These are phyloP conservation scores for Podochytrium sp. DNA, from an alignment of 192 early-diverging fungal genomes.

Conservation along the genomic window DNA sequence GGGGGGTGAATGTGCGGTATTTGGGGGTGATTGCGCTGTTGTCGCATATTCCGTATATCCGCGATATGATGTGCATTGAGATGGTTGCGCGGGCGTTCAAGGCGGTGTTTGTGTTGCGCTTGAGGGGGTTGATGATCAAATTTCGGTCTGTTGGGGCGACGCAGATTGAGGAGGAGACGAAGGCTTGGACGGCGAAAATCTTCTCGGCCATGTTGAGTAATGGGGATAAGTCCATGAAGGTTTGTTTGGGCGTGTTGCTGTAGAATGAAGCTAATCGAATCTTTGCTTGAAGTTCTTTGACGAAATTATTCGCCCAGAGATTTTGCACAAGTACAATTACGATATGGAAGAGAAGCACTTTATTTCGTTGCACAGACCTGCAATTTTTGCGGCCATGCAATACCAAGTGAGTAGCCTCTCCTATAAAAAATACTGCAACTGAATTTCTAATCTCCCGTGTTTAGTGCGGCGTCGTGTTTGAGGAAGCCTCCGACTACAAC, in stretches of 20 bases:
- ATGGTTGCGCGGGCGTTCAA: constrained; percentile 58
- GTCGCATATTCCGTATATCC: constrained; percentile 55
- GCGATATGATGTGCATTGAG: constrained; percentile 48
- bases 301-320: constrained; percentile 42
- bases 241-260: constrained; percentile 1
- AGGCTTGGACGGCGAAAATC: constrained; percentile 41
- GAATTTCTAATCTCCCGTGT: not conserved
- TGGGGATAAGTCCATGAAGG: constrained; percentile 39
- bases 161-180: constrained; percentile 55
- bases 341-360: constrained; percentile 40
- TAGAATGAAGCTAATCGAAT: constrained; percentile 15
- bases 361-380: constrained; percentile 41
- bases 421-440: not conserved
- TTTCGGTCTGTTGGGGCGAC: constrained; percentile 57
- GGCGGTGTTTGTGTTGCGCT: constrained; percentile 35
- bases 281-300: constrained; percentile 46
- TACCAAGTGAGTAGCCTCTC: constrained; percentile 45
- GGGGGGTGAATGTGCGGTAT: constrained; percentile 61
- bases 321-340: constrained; percentile 47
- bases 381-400: constrained; percentile 58
- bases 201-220: constrained; percentile 43
- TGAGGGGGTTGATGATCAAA: constrained; percentile 51
- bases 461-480: constrained; percentile 54
- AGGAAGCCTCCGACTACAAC: constrained; percentile 51
- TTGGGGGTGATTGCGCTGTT: constrained; percentile 49